phyloP scores from a whole-genome alignment of 1,284 basidiomycete genomes.

The Trichosporon asahii region DNA sequence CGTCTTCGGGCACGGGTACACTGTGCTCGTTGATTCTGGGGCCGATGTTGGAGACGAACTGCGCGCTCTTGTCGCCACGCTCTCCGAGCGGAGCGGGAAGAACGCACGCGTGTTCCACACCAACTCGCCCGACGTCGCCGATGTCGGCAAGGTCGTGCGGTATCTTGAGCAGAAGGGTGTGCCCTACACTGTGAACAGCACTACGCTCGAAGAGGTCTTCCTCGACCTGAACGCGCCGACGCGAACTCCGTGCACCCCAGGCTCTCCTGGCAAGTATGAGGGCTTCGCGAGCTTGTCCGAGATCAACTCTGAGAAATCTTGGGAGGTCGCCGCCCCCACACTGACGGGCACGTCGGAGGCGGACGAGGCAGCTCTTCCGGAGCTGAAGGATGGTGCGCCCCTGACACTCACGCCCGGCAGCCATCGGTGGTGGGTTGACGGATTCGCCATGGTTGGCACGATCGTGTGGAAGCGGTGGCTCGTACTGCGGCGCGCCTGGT shows the following conservation, averaged over 20 bases:
- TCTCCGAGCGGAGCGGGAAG: slow-evolving; percentile 11
- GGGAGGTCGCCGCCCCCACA: neutral
- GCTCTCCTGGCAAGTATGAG: neutral
- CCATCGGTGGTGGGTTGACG: slow-evolving; percentile 10
- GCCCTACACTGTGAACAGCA: slow-evolving; percentile 65
- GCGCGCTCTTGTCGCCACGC: slow-evolving; percentile 5
- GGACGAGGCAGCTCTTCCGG: slow-evolving; percentile 7
- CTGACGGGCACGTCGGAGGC: neutral
- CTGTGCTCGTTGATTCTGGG: slow-evolving; percentile 56
- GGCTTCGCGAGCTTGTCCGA: neutral
- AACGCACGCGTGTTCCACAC: slow-evolving; percentile 30
- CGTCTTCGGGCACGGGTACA: slow-evolving; percentile 68
- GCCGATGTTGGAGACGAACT: slow-evolving; percentile 11
- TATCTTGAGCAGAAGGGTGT: slow-evolving; percentile 47
- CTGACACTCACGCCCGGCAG: slow-evolving; percentile 10
- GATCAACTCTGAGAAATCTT: neutral
- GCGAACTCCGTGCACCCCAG: slow-evolving; percentile 35
- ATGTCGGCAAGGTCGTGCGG: slow-evolving; percentile 60
- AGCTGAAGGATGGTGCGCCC: neutral
- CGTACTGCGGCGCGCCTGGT: slow-evolving; percentile 64
- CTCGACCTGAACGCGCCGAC: slow-evolving; percentile 58
- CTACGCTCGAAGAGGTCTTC: slow-evolving; percentile 77
- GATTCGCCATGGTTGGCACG: slow-evolving; percentile 51
- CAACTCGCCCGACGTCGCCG: slow-evolving; percentile 57
- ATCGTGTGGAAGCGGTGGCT: slow-evolving; percentile 70